Evolutionary conservation across 2,329 filamentous ascomycete species (phyloP).

Genomic region (Aspergillus sclerotialis): DNA sequence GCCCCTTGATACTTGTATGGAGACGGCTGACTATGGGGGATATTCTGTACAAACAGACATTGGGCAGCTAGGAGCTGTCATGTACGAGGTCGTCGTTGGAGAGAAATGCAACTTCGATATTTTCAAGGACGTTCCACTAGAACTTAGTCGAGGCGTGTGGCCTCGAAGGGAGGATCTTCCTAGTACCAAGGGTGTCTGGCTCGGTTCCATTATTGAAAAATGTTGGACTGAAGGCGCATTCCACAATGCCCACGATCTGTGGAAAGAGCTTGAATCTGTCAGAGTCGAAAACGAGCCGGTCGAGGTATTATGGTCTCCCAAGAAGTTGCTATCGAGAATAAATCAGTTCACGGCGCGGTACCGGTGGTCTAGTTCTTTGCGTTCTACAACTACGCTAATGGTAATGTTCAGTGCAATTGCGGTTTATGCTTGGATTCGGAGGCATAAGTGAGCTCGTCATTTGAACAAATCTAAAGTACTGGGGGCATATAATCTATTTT

Average conservation of each 20-base stretch:
- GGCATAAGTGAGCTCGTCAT: no score
- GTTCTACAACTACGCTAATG: no score
- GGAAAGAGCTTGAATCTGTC: background rate
- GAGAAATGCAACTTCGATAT: conserved; percentile 17
- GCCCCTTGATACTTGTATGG: conserved; percentile 16
- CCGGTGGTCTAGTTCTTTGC: no score
- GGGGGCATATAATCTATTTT: no score
- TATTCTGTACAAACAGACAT: conserved; percentile 23
- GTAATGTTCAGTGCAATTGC: no score
- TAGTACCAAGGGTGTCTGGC: conserved; percentile 17
- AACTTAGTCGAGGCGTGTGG: conserved; percentile 10
- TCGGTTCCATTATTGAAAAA: conserved; percentile 18
- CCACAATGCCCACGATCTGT: background rate
- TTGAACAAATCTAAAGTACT: no score
- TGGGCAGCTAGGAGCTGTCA: conserved; percentile 22
- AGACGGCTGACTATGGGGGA: conserved; percentile 18
- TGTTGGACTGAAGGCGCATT: conserved; percentile 14
- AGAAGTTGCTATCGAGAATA: no score
- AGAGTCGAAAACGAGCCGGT: no score
- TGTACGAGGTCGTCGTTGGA: conserved; percentile 22
- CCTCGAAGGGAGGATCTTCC: conserved; percentile 17
- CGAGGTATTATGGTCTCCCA: no score
- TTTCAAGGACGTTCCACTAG: conserved; percentile 10
- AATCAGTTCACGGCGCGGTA: no score
- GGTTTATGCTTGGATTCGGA: no score